Evolutionary conservation across 768 basidiomycete species (phyloP), one percentile per base, ranked within the genome.

Genomic region (Gautieria morchelliformis): DNA sequence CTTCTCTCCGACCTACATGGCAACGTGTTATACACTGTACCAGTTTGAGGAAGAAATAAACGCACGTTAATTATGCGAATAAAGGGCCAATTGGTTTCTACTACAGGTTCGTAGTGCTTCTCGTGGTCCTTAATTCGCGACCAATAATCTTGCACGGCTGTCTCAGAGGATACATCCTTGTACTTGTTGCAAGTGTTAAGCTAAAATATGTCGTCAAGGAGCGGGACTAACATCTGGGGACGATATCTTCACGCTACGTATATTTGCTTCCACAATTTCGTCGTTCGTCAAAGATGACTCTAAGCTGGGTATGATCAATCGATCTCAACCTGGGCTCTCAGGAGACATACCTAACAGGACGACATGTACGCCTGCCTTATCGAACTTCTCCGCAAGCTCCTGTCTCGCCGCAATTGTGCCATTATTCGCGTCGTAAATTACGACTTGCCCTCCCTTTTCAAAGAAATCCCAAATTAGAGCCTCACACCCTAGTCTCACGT

Each of bases 361-460:
- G 59, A 99, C 91, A 75, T 98, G 95, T 52, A 97, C 87, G 1
- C 89, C 93, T 20, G 71, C 78, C 65, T 81, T 80, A 68, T 89
- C 86, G 65, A 95, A 97, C 71, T 83, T 93, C 71, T 93, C 84
- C 0, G 85, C 84, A 50, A 96, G 69, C 20, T 74, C 74, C 60
- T 86, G 82, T 55, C 96, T 74, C 32, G 78, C 78, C 48, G 76
- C 78, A 20, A 77, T 75, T 7, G 82, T 83, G 1, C 93, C 93
- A 63, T 97, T 97, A 67, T 99, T 99, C 30, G 96, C 96, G 68
- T 99, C 96, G 73, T 97, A 98, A 61, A 99, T 94, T 39, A 95
- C 92, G 24, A 98, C 94, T 69, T 99, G 96, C 0, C 95, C 96
- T 5, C 91, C 87, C 2, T 70, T 72, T 58, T 79, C 77, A 70